phyloP scores from a whole-genome alignment of 257 asterid species.

The Plectranthus barbatus region DNA sequence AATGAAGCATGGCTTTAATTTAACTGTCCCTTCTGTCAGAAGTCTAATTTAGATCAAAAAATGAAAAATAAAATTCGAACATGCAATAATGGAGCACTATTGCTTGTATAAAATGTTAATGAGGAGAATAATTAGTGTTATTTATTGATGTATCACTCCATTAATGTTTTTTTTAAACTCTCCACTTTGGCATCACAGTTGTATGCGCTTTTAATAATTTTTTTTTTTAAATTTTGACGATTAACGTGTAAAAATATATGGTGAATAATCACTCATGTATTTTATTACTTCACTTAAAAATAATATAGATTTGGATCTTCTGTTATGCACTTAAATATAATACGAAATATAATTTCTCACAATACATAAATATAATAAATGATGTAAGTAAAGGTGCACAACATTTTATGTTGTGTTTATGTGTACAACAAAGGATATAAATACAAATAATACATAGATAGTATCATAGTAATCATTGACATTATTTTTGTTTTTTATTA shows the following conservation, averaged over 20 bases:
- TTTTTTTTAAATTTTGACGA: no score
- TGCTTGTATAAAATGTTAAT: conserved; percentile 9
- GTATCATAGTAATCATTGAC: background rate
- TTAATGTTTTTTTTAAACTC: background rate
- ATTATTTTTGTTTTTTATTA: background rate
- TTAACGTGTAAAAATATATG: background rate
- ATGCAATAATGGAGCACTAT: conserved; percentile 17
- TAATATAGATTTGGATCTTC: no score
- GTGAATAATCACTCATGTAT: background rate
- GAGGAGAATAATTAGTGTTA: conserved; percentile 13
- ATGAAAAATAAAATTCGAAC: background rate
- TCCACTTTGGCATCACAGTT: background rate
- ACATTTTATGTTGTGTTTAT: no score
- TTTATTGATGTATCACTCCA: conserved; percentile 2
- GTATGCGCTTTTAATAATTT: background rate
- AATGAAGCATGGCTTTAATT: conserved; percentile 15
- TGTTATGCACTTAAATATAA: no score
- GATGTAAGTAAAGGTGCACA: no score
- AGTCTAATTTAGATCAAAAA: conserved; percentile 13
- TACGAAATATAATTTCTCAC: no score
- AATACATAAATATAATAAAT: no score
- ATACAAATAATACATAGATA: background rate
- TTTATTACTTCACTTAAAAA: background rate
- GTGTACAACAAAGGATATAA: no score
- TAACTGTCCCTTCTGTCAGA: conserved; percentile 21